Percentiles rank a stretch among this genome's conserved stretches.
Evolutionary conservation across 2,329 filamentous ascomycete species (phyloP).

Genomic region (Fusarium protoensiforme): DNA sequence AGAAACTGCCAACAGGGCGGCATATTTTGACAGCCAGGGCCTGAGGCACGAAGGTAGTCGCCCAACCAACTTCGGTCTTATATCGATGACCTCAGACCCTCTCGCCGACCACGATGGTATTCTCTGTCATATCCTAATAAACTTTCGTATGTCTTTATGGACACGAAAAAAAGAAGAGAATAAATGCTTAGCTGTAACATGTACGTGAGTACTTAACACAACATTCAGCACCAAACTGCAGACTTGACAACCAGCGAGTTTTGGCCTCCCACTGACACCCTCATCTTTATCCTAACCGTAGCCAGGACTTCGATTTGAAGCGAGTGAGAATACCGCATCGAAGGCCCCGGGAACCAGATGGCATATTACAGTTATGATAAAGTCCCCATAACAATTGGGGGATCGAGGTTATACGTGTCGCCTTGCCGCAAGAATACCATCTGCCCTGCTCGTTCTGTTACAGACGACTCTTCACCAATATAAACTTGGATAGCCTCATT

Average conservation of each 20-base stretch:
- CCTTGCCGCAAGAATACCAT: not conserved
- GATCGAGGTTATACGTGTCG: not conserved
- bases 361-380: not conserved
- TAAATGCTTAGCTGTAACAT: not conserved
- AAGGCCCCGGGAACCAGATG: not conserved
- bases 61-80: not conserved
- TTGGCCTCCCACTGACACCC: not conserved
- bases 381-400: not conserved
- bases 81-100: not conserved
- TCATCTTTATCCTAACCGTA: not conserved
- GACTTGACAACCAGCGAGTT: not conserved
- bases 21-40: not conserved
- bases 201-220: not conserved
- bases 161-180: not conserved
- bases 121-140: not conserved
- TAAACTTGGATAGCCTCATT: not conserved
- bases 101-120: not conserved
- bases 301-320: not conserved
- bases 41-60: not conserved
- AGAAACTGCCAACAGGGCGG: not conserved
- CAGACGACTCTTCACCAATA: not conserved
- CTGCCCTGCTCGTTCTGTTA: not conserved
- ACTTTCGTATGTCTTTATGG: not conserved
- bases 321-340: not conserved
- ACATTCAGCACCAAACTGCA: no score